phyloP scores from a whole-genome alignment of 2,329 filamentous ascomycete genomes.

The Mycosphaerella sp. region DNA sequence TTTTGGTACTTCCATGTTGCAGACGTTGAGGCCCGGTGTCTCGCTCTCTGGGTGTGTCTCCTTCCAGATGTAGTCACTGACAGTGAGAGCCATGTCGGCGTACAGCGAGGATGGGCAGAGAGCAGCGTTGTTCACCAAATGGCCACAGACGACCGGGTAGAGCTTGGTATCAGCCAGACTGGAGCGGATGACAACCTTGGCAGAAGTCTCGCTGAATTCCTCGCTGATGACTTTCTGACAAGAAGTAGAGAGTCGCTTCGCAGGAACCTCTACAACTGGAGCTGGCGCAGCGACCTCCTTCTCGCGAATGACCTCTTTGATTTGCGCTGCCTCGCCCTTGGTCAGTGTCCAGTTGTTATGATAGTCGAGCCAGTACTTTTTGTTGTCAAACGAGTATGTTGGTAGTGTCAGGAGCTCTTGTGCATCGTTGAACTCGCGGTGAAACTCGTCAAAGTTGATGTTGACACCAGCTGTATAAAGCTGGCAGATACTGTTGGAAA shows the following conservation, averaged over 20 bases:
- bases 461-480: slow-evolving; percentile 57
- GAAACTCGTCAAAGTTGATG: slow-evolving; percentile 66
- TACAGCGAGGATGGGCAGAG: slow-evolving; percentile 60
- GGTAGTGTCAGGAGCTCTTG: slow-evolving; percentile 60
- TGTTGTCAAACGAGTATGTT: slow-evolving; percentile 61
- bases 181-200: slow-evolving; percentile 57
- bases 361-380: slow-evolving; percentile 68
- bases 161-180: slow-evolving; percentile 60
- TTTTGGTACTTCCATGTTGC: slow-evolving; percentile 62
- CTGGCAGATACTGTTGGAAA: slow-evolving; percentile 51
- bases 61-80: slow-evolving; percentile 62
- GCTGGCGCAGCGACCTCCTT: slow-evolving; percentile 31
- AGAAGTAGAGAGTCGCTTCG: slow-evolving; percentile 54
- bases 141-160: slow-evolving; percentile 55
- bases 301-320: slow-evolving; percentile 36
- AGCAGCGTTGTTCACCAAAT: slow-evolving; percentile 60
- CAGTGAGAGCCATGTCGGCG: slow-evolving; percentile 59
- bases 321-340: slow-evolving; percentile 54
- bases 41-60: slow-evolving; percentile 52
- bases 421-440: slow-evolving; percentile 53
- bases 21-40: slow-evolving; percentile 57
- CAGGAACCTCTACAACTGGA: slow-evolving; percentile 40
- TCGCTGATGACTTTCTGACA: slow-evolving; percentile 60
- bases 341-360: slow-evolving; percentile 64
- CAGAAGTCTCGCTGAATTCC: slow-evolving; percentile 54